phyloP scores from a whole-genome alignment of 352 stramenopile species.

The Phytophthora foliorum region DNA sequence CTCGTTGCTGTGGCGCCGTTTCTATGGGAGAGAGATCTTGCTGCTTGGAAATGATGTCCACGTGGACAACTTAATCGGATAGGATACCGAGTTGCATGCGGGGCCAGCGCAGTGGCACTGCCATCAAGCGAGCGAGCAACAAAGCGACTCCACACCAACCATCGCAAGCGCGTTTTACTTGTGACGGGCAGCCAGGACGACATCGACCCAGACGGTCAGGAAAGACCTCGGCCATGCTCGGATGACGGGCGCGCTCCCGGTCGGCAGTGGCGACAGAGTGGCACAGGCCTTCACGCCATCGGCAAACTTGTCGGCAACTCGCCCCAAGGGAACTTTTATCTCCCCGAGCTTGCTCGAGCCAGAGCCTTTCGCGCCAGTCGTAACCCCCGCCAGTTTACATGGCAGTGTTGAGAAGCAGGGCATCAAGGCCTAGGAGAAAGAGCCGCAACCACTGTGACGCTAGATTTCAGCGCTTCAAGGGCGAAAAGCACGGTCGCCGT shows the following conservation, averaged over 20 bases:
- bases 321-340: too few relatives aligned
- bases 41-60: not conserved
- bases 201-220: not conserved
- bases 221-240: not conserved
- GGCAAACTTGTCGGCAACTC: not conserved
- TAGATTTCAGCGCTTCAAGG: slow-evolving; percentile 20
- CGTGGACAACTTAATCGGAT: not conserved
- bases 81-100: too few relatives aligned
- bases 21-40: not conserved
- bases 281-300: slow-evolving; percentile 4
- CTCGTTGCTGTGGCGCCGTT: not conserved
- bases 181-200: too few relatives aligned
- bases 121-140: not conserved
- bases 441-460: slow-evolving; percentile 16
- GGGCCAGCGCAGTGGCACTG: not conserved
- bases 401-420: slow-evolving; percentile 1
- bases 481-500: not conserved
- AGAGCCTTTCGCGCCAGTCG: not conserved
- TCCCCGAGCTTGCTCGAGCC: too few relatives aligned
- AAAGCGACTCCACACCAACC: too few relatives aligned
- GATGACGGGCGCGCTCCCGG: not conserved
- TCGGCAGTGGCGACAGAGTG: slow-evolving; percentile 9
- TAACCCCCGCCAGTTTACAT: slow-evolving; percentile 12
- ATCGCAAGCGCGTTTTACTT: too few relatives aligned
- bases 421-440: not conserved